Evolutionary conservation across 495 filamentous ascomycete genomes (phyloP), one percentile per base, ranked within the genome.

Genomic region (Aspergillus egyptiacus): DNA sequence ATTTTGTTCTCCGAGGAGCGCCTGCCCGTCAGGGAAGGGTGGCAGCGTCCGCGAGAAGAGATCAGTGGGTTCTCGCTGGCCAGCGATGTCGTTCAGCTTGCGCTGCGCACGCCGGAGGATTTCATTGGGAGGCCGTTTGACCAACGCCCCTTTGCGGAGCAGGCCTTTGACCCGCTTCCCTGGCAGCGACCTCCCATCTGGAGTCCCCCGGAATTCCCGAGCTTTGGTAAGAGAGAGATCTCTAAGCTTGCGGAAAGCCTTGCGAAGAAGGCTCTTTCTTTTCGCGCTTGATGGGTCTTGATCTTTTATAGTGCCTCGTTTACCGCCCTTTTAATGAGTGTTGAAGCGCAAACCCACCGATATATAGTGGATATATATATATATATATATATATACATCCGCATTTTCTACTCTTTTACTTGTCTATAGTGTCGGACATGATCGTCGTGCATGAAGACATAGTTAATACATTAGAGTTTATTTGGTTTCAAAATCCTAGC

Each of bases 121-220:
- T 40, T 25, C 8, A n/a, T 40, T 14, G 37, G 20, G 1, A 2
- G 3, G 1, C 37, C 37, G 5, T 40, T 40, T 15, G 37, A 40
- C 37, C 37, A 40, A 22, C 37, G 37, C 8, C 22, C 22, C 1
- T 25, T 27, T n/a, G 37, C 23, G 5, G 37, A 40, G 20, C 37
- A 40, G 20, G 37, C 37, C 11, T 27, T 40, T 27, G 37, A 40
- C 23, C 37, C 37, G 20, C 22, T 40, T 2, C 37, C 37, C 5
- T 40, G 37, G 37, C 37, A 40, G 37, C 37, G 37, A n/a, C 37
- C 37, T n/a, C 37, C 37, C 2, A 27, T 40, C 13, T 40, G 20
- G 20, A 40, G 2, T n/a, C 37, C 22, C 2, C 37, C 37, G 6
- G 20, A 3, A 1, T 40, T 25, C 37, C 37, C 37, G 20, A 19